Conservation (phyloP, 202 grass and related monocot genomes). For the Schoenoplectus triqueter region DNA sequence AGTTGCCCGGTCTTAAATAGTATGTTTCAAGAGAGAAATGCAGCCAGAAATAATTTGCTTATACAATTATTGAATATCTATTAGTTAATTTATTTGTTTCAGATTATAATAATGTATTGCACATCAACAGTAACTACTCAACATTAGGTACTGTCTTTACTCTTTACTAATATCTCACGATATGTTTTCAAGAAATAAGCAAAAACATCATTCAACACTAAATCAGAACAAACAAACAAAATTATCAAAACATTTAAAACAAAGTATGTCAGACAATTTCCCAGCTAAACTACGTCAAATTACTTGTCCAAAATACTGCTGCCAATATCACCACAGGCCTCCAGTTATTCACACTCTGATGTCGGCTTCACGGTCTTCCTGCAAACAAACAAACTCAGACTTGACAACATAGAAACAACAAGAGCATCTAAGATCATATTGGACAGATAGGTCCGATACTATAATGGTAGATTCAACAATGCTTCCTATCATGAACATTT, state of each 20-base stretch:
- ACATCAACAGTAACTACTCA: neutral
- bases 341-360: neutral
- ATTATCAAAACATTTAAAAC: neutral
- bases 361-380: neutral
- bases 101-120: neutral
- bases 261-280: neutral
- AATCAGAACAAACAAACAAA: neutral
- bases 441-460: neutral
- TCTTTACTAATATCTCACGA: neutral
- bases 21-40: neutral
- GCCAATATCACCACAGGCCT: neutral
- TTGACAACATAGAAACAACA: constrained; percentile 8
- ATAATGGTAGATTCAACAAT: neutral
- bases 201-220: constrained; percentile 16
- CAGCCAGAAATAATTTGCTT: too few relatives aligned
- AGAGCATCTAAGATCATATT: constrained; percentile 21
- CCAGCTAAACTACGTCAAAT: neutral
- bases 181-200: neutral
- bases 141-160: neutral
- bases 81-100: neutral
- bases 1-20: neutral
- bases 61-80: too few relatives aligned
- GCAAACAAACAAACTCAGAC: neutral
- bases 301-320: neutral
- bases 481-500: constrained; percentile 2